Percentiles rank a stretch among this genome's conserved stretches.
phyloP scores from a whole-genome alignment of 345 rosid genomes.

The Dipteronia sinensis region DNA sequence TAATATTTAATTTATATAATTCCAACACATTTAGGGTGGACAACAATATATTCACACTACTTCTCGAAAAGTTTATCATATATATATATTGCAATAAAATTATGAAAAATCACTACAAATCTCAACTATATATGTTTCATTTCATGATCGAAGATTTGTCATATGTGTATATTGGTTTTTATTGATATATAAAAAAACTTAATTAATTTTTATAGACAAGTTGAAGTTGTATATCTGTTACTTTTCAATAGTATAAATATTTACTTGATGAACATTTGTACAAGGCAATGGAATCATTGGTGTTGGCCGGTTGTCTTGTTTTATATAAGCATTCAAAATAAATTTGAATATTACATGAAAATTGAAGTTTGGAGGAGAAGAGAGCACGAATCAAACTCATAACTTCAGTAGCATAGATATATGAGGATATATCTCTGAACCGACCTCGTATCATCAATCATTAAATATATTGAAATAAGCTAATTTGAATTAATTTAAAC shows the following conservation, averaged over 20 bases:
- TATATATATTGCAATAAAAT: background rate
- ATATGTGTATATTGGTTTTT: background rate
- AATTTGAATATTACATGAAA: too few relatives aligned
- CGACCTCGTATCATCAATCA: background rate
- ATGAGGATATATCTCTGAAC: too few relatives aligned
- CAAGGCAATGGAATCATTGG: background rate
- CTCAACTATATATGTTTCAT: background rate
- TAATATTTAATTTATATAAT: background rate
- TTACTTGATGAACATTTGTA: background rate
- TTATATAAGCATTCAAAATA: background rate
- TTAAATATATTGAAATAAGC: background rate
- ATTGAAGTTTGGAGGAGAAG: too few relatives aligned
- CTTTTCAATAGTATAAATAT: background rate
- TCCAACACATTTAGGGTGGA: background rate
- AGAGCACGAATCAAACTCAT: too few relatives aligned
- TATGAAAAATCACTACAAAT: too few relatives aligned
- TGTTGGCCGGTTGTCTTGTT: too few relatives aligned
- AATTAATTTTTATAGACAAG: background rate
- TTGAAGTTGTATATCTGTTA: background rate
- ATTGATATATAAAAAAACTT: background rate
- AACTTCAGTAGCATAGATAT: too few relatives aligned
- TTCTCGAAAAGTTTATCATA: background rate
- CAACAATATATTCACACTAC: background rate
- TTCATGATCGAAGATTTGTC: background rate
- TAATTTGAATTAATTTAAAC: background rate